These are phyloP conservation scores for Puccinia hordei DNA, from an alignment of 1,284 basidiomycete species.

Conservation along the genomic window DNA sequence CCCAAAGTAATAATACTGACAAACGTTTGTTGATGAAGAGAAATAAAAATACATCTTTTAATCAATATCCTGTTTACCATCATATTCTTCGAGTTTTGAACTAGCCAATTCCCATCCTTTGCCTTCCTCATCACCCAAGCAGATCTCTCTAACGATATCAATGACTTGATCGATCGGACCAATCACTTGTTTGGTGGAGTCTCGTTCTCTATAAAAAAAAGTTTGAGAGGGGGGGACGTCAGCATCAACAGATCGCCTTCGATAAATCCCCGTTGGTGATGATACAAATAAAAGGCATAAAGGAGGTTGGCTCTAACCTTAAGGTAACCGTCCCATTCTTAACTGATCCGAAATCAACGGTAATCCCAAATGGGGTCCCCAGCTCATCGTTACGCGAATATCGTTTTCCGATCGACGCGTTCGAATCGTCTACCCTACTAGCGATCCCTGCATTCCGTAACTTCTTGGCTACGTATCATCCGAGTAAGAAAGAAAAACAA, in stretches of 20 bases:
- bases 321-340: slow-evolving; percentile 86
- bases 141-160: slow-evolving; percentile 36
- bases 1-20: too few species aligned
- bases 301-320: slow-evolving; percentile 61
- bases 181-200: slow-evolving; percentile 51
- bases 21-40: too few species aligned
- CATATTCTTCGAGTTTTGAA: slow-evolving; percentile 43
- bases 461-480: slow-evolving; percentile 66
- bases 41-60: background rate
- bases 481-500: slow-evolving; percentile 50
- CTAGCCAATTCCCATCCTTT: slow-evolving; percentile 41
- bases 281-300: background rate
- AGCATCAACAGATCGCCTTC: background rate
- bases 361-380: slow-evolving; percentile 93
- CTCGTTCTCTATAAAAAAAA: slow-evolving; percentile 35
- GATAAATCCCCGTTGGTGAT: background rate
- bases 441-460: slow-evolving; percentile 85
- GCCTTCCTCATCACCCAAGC: slow-evolving; percentile 28
- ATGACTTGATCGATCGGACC: slow-evolving; percentile 46
- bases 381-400: slow-evolving; percentile 98
- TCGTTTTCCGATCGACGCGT: slow-evolving; percentile 90
- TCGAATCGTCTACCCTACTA: slow-evolving; percentile 91
- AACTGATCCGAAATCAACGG: slow-evolving; percentile 92
- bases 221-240: too few species aligned
- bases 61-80: slow-evolving; percentile 46